Conservation (phyloP, 805 yeast genomes). For the Yarrowia sp. region DNA sequence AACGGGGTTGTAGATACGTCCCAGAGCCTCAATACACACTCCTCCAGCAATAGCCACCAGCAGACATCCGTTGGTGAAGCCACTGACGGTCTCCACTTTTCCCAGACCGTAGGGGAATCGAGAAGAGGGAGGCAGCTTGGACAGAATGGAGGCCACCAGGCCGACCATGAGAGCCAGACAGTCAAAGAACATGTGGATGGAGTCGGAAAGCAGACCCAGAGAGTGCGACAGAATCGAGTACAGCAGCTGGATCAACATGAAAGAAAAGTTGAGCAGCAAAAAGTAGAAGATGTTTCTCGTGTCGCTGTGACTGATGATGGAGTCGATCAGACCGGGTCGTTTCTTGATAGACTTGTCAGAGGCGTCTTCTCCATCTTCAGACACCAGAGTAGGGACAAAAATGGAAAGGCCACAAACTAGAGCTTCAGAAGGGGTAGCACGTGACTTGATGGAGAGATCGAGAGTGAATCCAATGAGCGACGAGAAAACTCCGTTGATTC, state of each 20-base stretch:
- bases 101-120: constrained; percentile 85
- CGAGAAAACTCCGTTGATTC: constrained; percentile 44
- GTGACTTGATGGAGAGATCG: constrained; percentile 42
- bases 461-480: constrained; percentile 42
- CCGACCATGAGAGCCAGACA: constrained; percentile 92
- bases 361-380: constrained; percentile 15
- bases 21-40: constrained; percentile 83
- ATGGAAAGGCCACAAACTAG: constrained; percentile 42
- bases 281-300: constrained; percentile 90
- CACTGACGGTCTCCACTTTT: constrained; percentile 89
- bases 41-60: constrained; percentile 88
- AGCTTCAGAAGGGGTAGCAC: constrained; percentile 40
- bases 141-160: constrained; percentile 76
- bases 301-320: constrained; percentile 62
- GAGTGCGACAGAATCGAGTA: constrained; percentile 94
- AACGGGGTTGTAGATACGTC: constrained; percentile 80
- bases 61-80: constrained; percentile 92
- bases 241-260: constrained; percentile 91
- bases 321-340: constrained; percentile 44
- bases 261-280: constrained; percentile 80
- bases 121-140: constrained; percentile 66
- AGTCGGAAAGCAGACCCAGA: constrained; percentile 87
- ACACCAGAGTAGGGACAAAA: constrained; percentile 40
- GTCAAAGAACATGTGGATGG: constrained; percentile 95
- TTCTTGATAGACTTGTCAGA: constrained; percentile 27